Conservation (phyloP, 306 rosid genomes). For the Cucurbita pepo region DNA sequence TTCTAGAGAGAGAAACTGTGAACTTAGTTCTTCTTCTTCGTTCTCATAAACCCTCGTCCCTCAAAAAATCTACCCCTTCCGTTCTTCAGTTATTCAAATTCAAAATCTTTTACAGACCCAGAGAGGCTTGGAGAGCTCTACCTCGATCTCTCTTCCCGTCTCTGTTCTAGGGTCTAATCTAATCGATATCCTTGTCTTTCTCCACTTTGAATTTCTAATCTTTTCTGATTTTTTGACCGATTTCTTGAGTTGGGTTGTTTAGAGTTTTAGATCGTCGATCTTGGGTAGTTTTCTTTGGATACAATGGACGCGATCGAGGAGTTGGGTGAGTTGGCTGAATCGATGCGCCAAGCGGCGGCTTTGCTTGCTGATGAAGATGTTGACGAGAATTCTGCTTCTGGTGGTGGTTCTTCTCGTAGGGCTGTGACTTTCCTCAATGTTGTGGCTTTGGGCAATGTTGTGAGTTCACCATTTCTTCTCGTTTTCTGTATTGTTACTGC, state of each 20-base stretch:
- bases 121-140: neutral
- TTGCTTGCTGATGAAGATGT: constrained; percentile 88
- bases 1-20: neutral
- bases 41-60: neutral
- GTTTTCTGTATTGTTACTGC: neutral
- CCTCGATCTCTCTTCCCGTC: constrained; percentile 6
- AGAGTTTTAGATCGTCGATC: constrained; percentile 22
- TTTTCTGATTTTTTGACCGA: neutral
- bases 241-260: neutral
- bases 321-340: constrained; percentile 60
- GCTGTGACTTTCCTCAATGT: constrained; percentile 80
- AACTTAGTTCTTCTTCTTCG: neutral
- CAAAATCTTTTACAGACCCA: neutral
- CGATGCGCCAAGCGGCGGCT: constrained; percentile 85
- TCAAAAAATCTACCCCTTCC: neutral
- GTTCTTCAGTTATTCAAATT: neutral
- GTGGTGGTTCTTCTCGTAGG: constrained; percentile 41
- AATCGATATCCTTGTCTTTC: neutral
- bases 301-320: constrained; percentile 97
- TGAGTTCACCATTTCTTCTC: constrained; percentile 24
- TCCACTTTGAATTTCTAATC: neutral
- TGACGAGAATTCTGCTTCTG: constrained; percentile 40
- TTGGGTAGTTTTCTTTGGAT: neutral
- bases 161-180: constrained; percentile 12
- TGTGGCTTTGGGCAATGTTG: constrained; percentile 91